These are phyloP conservation scores for Fraxinus sp. DNA, from an alignment of 305 asterid genomes.

Conservation along the genomic window DNA sequence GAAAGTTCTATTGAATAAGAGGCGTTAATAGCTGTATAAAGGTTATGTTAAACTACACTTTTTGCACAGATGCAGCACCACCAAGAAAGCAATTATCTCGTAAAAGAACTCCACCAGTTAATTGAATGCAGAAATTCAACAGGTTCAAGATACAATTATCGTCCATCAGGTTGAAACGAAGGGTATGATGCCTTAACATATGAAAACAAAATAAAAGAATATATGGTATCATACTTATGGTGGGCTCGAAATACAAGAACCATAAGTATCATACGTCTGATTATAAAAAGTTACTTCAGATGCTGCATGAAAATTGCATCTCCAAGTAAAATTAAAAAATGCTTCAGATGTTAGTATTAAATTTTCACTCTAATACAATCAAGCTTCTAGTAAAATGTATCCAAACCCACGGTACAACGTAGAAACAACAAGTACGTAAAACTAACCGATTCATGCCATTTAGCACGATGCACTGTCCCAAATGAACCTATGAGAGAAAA, in stretches of 20 bases:
- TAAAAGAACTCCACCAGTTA: neutral
- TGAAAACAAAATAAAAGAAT: neutral
- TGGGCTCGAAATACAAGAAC: neutral
- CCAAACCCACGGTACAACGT: neutral
- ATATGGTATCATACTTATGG: neutral
- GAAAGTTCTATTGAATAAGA: neutral
- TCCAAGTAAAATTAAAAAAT: neutral
- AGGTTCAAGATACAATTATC: neutral
- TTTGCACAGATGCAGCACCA: neutral
- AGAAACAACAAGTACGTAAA: constrained; percentile 23
- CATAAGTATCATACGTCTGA: neutral
- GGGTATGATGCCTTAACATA: neutral
- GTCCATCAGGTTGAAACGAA: neutral
- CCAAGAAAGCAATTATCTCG: constrained; percentile 2
- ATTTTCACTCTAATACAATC: neutral
- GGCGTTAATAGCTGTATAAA: neutral
- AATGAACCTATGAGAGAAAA: constrained; percentile 64
- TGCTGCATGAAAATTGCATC: constrained; percentile 11
- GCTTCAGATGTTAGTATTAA: neutral
- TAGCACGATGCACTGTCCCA: constrained; percentile 99
- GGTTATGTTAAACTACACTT: neutral
- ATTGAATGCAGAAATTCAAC: neutral
- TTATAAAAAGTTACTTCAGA: constrained; percentile 13
- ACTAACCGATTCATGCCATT: constrained; percentile 97
- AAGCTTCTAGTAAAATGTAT: neutral